These are phyloP conservation scores for Paspalum vaginatum DNA, from an alignment of 176 grass and related monocot genomes.

Conservation along the genomic window DNA sequence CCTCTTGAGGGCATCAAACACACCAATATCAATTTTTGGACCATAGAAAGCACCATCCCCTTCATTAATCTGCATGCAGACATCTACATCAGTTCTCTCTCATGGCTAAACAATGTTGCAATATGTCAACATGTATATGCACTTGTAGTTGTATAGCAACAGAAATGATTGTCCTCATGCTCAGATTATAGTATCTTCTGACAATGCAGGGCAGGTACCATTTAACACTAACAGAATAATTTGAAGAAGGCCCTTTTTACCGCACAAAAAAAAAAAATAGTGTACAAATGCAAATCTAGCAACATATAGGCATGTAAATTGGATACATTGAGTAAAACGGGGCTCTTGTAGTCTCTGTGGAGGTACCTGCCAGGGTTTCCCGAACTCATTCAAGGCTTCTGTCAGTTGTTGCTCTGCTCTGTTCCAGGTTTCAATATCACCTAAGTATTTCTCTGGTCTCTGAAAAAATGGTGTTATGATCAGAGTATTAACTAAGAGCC, in stretches of 20 bases:
- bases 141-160: not conserved
- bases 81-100: slow-evolving; percentile 10
- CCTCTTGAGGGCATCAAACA: slow-evolving; percentile 96
- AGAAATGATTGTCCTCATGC: slow-evolving; percentile 1
- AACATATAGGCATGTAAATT: not conserved
- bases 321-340: not conserved
- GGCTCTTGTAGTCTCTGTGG: not conserved
- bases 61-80: slow-evolving; percentile 80
- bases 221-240: not conserved
- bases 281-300: slow-evolving; percentile 25
- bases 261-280: not conserved
- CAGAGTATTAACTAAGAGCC: not conserved
- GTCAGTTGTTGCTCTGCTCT: slow-evolving; percentile 91
- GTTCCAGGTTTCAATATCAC: slow-evolving; percentile 94
- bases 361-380: slow-evolving; percentile 89
- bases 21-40: slow-evolving; percentile 99
- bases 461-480: slow-evolving; percentile 40
- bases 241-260: not conserved
- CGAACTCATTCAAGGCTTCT: slow-evolving; percentile 96
- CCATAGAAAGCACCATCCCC: slow-evolving; percentile 99
- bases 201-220: not conserved
- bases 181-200: too few species aligned
- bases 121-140: not conserved
- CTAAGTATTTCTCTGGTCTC: slow-evolving; percentile 97
- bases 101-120: too few species aligned